phyloP scores from a whole-genome alignment of 2,329 filamentous ascomycete species.

The Thelonectria olida region DNA sequence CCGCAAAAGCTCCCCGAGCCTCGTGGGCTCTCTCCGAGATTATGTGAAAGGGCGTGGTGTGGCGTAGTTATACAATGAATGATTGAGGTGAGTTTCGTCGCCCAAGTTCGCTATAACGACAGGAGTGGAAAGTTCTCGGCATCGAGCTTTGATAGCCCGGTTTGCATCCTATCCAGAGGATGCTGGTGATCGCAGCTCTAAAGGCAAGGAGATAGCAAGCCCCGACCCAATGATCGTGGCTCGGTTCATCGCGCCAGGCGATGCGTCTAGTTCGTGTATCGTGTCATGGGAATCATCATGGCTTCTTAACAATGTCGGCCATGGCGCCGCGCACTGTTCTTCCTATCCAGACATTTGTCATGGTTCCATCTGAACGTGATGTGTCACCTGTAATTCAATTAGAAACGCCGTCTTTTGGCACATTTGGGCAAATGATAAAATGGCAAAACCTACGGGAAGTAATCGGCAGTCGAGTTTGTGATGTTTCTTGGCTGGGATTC shows the following conservation, averaged over 20 bases:
- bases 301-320: conserved; percentile 31
- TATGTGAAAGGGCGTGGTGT: too few relatives aligned
- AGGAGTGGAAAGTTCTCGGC: too few relatives aligned
- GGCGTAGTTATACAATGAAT: too few relatives aligned
- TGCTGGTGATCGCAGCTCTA: too few relatives aligned
- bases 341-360: conserved; percentile 44
- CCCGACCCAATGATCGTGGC: too few relatives aligned
- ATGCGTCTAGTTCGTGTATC: not conserved
- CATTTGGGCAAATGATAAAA: not conserved
- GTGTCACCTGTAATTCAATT: not conserved
- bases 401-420: not conserved
- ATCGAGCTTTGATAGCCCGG: too few relatives aligned
- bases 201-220: too few relatives aligned
- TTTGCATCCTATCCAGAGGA: not conserved
- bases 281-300: conserved; percentile 17
- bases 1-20: too few relatives aligned
- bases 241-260: conserved; percentile 6
- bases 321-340: conserved; percentile 44
- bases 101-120: too few relatives aligned
- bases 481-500: not conserved
- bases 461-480: conserved; percentile 12
- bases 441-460: conserved; percentile 21
- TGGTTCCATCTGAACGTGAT: conserved; percentile 16
- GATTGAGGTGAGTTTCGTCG: too few relatives aligned
- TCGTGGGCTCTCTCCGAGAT: too few relatives aligned